These are phyloP conservation scores for Lodderomyces beijingensis DNA, from an alignment of 1,139 yeast genomes.

Conservation along the genomic window DNA sequence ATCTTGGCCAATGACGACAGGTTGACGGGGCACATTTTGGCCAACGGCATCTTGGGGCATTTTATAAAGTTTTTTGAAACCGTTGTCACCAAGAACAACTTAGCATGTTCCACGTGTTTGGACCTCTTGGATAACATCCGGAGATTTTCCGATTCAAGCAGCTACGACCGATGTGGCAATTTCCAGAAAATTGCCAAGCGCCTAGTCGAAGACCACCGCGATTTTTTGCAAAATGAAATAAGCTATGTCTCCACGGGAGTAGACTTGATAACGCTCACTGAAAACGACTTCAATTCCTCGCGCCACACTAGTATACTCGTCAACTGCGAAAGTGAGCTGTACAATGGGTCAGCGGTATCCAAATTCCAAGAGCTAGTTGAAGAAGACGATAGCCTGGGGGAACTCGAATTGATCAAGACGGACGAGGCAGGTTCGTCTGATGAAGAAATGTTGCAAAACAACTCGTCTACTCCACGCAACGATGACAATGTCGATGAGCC, in stretches of 20 bases:
- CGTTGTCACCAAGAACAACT: constrained; percentile 52
- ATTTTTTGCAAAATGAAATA: constrained; percentile 15
- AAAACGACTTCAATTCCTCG: constrained; percentile 19
- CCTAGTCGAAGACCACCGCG: constrained; percentile 39
- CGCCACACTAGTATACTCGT: background rate
- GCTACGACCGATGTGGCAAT: constrained; percentile 28
- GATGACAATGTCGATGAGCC: too few relatives aligned
- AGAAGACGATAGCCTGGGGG: background rate
- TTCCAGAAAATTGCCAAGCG: constrained; percentile 47
- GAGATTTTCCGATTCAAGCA: constrained; percentile 23
- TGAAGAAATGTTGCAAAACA: constrained; percentile 16
- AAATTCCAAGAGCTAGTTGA: constrained; percentile 12
- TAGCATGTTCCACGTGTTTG: constrained; percentile 73
- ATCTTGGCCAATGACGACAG: constrained; percentile 57
- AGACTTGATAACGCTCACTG: constrained; percentile 28
- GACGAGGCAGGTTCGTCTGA: constrained; percentile 24
- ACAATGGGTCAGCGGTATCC: background rate
- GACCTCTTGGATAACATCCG: constrained; percentile 60
- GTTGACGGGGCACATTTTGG: constrained; percentile 53
- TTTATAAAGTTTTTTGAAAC: constrained; percentile 49
- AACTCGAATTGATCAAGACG: constrained; percentile 11
- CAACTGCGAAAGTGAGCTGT: constrained; percentile 15
- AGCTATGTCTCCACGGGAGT: constrained; percentile 28
- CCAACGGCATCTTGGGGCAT: constrained; percentile 48
- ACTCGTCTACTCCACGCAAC: constrained; percentile 26